These are phyloP conservation scores for Ganoderma multipileum DNA, from an alignment of 1,284 basidiomycete species.

Conservation along the genomic window DNA sequence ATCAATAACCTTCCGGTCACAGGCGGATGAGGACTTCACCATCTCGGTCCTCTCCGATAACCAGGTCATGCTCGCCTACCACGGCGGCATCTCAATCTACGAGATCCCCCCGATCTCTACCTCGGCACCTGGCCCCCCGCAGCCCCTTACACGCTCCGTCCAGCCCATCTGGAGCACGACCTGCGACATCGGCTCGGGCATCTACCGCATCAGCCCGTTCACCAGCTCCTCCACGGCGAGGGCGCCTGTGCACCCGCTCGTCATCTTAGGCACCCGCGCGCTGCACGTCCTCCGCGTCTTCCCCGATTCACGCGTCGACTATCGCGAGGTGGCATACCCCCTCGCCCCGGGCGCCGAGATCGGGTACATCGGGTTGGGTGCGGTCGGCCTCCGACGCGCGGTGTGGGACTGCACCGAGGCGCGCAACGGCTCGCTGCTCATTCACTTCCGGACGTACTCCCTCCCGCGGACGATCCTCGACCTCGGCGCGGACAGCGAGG, in stretches of 20 bases:
- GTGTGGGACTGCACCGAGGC: constrained; percentile 32
- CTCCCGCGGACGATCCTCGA: constrained; percentile 28
- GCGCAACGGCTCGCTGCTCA: constrained; percentile 27
- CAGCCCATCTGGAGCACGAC: constrained; percentile 25
- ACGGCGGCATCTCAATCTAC: constrained; percentile 27
- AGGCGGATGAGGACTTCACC: constrained; percentile 32
- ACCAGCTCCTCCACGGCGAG: constrained; percentile 20
- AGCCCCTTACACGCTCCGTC: constrained; percentile 8
- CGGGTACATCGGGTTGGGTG: constrained; percentile 27
- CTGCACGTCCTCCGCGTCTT: constrained; percentile 26
- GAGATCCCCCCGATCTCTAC: constrained; percentile 21
- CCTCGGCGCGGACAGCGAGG: constrained; percentile 20
- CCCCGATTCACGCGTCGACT: constrained; percentile 14
- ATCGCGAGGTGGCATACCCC: constrained; percentile 29
- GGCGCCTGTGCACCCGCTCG: constrained; percentile 17
- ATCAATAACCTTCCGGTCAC: neutral
- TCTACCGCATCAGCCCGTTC: constrained; percentile 30
- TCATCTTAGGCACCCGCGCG: constrained; percentile 22
- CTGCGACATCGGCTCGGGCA: constrained; percentile 31
- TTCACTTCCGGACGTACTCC: constrained; percentile 31
- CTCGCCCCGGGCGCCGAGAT: constrained; percentile 18
- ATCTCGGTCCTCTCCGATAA: constrained; percentile 28
- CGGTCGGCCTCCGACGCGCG: constrained; percentile 27
- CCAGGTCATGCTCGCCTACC: constrained; percentile 29
- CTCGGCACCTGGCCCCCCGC: neutral